A percentile compares a stretch with the other conserved stretches of the same genome.
These are phyloP conservation scores for Gamarada debralockiae DNA, from an alignment of 495 filamentous ascomycete species.

Conservation along the genomic window DNA sequence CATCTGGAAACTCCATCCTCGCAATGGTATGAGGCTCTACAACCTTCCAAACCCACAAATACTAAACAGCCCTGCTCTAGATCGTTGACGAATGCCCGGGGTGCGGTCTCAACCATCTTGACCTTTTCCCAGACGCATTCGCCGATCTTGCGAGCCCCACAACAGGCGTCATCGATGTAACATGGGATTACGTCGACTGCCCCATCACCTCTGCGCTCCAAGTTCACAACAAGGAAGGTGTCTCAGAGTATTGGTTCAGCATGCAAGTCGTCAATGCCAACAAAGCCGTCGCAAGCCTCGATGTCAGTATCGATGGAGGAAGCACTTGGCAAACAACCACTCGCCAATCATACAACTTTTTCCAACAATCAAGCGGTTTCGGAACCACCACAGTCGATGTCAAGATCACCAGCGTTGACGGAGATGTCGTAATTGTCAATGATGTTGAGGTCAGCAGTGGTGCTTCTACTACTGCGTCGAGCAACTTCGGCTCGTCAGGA, in stretches of 20 bases:
- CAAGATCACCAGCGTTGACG: slow-evolving; percentile 46
- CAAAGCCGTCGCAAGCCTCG: slow-evolving; percentile 43
- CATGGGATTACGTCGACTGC: slow-evolving; percentile 48
- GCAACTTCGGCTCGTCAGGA: slow-evolving; percentile 22
- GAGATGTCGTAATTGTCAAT: slow-evolving; percentile 28
- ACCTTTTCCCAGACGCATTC: slow-evolving; percentile 57
- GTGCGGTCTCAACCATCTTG: slow-evolving; percentile 52
- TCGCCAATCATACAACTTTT: slow-evolving; percentile 54
- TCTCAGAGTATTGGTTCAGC: slow-evolving; percentile 44
- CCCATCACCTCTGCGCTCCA: slow-evolving; percentile 44
- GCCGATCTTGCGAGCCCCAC: slow-evolving; percentile 38
- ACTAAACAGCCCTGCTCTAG: slow-evolving; percentile 32
- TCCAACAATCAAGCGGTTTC: slow-evolving; percentile 51
- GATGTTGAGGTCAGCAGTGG: slow-evolving; percentile 18
- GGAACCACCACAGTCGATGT: slow-evolving; percentile 48
- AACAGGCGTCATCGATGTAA: slow-evolving; percentile 50
- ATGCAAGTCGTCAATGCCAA: slow-evolving; percentile 59
- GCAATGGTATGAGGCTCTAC: slow-evolving; percentile 48
- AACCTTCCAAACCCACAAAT: not conserved
- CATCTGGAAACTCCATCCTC: slow-evolving; percentile 51
- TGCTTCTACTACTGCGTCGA: slow-evolving; percentile 16
- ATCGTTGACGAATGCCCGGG: slow-evolving; percentile 59
- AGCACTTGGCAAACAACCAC: slow-evolving; percentile 47
- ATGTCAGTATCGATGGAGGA: slow-evolving; percentile 55
- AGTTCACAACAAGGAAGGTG: slow-evolving; percentile 55